phyloP scores from a whole-genome alignment of 2,329 filamentous ascomycete species.

The Trichoderma pleuroti region DNA sequence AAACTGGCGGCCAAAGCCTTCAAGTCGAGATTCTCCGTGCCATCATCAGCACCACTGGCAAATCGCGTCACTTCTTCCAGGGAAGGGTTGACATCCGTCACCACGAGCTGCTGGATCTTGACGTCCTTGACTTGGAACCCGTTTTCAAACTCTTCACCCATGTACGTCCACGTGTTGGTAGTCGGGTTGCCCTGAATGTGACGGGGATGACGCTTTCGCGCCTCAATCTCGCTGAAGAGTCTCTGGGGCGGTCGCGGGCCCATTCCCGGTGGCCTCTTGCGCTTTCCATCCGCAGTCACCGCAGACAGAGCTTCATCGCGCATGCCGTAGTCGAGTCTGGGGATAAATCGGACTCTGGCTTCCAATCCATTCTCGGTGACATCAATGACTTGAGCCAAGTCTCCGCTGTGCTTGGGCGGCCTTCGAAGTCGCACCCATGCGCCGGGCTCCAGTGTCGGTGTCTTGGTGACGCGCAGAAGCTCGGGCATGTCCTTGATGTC shows the following conservation, averaged over 20 bases:
- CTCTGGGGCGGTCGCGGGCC: constrained; percentile 78
- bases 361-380: constrained; percentile 91
- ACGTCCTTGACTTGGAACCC: constrained; percentile 93
- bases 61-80: constrained; percentile 96
- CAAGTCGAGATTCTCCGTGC: constrained; percentile 88
- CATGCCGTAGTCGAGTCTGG: constrained; percentile 85
- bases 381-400: constrained; percentile 87
- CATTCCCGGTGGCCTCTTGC: constrained; percentile 65
- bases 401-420: constrained; percentile 75
- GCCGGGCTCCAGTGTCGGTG: constrained; percentile 76
- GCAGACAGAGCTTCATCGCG: constrained; percentile 65
- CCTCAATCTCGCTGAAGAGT: constrained; percentile 89
- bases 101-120: constrained; percentile 80
- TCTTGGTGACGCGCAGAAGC: constrained; percentile 85
- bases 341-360: constrained; percentile 81
- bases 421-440: constrained; percentile 88
- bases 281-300: constrained; percentile 60
- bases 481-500: constrained; percentile 98
- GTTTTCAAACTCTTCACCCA: constrained; percentile 84
- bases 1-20: constrained; percentile 85
- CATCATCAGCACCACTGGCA: constrained; percentile 81
- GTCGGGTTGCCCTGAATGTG: constrained; percentile 64
- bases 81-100: constrained; percentile 86
- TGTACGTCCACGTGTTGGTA: constrained; percentile 78
- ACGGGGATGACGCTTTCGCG: constrained; percentile 77